These are phyloP conservation scores for Exophiala xenobiotica DNA, from an alignment of 2,329 filamentous ascomycete species.

Conservation along the genomic window DNA sequence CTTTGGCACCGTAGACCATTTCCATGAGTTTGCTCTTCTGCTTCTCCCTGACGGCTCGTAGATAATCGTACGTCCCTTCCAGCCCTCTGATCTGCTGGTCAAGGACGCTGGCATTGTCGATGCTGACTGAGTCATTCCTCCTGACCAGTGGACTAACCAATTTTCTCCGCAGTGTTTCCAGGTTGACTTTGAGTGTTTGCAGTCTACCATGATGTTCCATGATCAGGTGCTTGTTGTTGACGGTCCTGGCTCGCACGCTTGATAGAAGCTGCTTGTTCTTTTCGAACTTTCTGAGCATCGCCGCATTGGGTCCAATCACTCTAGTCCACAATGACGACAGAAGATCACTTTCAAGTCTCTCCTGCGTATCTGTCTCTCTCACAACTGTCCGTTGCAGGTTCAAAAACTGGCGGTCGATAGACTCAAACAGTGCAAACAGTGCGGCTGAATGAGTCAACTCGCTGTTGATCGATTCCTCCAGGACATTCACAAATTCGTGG, in stretches of 20 bases:
- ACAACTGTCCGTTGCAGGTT: conserved; percentile 83
- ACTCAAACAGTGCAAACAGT: conserved; percentile 86
- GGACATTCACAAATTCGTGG: conserved; percentile 77
- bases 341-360: conserved; percentile 75
- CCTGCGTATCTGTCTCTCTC: conserved; percentile 77
- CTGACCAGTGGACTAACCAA: conserved; percentile 81
- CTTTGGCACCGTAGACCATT: conserved; percentile 63
- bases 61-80: conserved; percentile 73
- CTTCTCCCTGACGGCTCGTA: conserved; percentile 70
- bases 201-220: conserved; percentile 84
- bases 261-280: conserved; percentile 79
- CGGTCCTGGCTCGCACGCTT: conserved; percentile 76
- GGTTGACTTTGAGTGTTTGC: conserved; percentile 77
- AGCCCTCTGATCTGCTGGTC: conserved; percentile 84
- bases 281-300: conserved; percentile 82
- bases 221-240: conserved; percentile 82
- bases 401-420: conserved; percentile 84
- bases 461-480: conserved; percentile 84
- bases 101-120: conserved; percentile 60
- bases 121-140: conserved; percentile 54
- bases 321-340: conserved; percentile 83
- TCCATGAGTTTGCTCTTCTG: conserved; percentile 85
- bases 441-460: conserved; percentile 78
- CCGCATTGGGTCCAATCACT: conserved; percentile 73
- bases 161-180: conserved; percentile 80